Conservation (phyloP, 108 stramenopile species). For the Cyclotella cryptica region DNA sequence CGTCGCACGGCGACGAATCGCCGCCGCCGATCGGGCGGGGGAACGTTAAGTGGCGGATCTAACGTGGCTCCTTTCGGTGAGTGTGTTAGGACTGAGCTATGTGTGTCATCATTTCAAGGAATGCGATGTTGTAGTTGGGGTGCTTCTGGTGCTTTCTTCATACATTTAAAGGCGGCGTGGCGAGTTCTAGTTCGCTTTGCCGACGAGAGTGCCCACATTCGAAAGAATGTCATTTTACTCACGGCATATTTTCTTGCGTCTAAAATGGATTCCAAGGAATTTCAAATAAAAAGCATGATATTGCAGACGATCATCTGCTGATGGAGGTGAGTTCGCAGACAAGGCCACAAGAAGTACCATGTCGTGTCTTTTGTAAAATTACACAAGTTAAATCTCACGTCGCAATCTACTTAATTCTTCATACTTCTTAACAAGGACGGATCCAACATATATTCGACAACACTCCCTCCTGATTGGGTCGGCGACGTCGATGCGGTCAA, state of each 20-base stretch:
- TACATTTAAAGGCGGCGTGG: no score
- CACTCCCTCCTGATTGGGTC: constrained; percentile 87
- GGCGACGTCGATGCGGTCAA: constrained; percentile 85
- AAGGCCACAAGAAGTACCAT: no score
- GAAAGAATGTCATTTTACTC: no score
- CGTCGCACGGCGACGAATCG: constrained; percentile 74
- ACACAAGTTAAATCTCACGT: no score
- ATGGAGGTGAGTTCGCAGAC: constrained; percentile 60
- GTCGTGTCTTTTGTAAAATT: no score
- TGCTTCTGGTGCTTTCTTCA: no score
- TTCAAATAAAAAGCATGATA: constrained; percentile 40
- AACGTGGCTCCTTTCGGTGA: constrained; percentile 58
- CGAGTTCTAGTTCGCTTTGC: no score
- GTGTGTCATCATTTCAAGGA: neutral
- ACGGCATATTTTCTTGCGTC: no score
- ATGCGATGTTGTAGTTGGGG: no score
- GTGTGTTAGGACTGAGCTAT: constrained; percentile 8
- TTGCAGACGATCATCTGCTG: constrained; percentile 45
- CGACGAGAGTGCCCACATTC: no score
- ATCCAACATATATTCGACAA: constrained; percentile 27
- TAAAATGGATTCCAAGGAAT: constrained; percentile 14
- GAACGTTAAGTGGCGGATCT: neutral
- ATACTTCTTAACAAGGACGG: constrained; percentile 3
- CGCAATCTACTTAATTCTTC: neutral
- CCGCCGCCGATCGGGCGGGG: constrained; percentile 58